Evolutionary conservation across 2,329 filamentous ascomycete genomes (phyloP), one percentile per base, ranked within the genome.

Genomic region (Aureobasidium sp.): DNA sequence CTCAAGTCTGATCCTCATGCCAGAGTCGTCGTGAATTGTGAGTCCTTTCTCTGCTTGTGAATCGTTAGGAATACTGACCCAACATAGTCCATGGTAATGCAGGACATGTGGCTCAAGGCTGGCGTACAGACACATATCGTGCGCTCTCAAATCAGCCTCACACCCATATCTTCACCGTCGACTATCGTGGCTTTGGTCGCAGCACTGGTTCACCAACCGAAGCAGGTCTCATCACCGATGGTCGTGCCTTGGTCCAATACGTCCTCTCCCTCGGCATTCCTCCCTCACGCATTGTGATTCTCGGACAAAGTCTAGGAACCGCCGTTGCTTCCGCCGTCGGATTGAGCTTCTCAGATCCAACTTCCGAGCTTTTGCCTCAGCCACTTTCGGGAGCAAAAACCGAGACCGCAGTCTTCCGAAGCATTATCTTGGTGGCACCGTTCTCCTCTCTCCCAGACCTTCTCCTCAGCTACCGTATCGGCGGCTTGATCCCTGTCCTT

Each of bases 231-330:
- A 89, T 96, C 61, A 84, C 83, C 5, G 93, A 97, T 71, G 90
- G 87, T 17, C 79, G 88, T 3, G 80, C 90, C 0, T 77, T 90
- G 3, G 79, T 95, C 3, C 82, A 91, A 64, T 95, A 89, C 77
- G 84, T 89, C 10, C 79, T 91, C 41, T 77, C 82, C 1, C 84
- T 86, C 15, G 77, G 82, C 0, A 80, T 97, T 20, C 80, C 88
- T 0, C 77, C 90, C 0, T 81, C 83, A 42, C 86, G 86, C 29
- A 94, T 96, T 65, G 85, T 93, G 3, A 79, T 97, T 32, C 78
- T 95, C 3, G 93, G 92, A 20, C 92, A 97, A 69, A 94, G 89
- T 68, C 82, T 97, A 0, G 93, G 93, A 27, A 96, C 93, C 0
- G 92, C 90, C 0, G 89, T 97, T 1, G 85, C 87, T 6, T 83